Evolutionary conservation across 73 alveolate genomes (phyloP).

Genomic region (Paramecium caudatum): DNA sequence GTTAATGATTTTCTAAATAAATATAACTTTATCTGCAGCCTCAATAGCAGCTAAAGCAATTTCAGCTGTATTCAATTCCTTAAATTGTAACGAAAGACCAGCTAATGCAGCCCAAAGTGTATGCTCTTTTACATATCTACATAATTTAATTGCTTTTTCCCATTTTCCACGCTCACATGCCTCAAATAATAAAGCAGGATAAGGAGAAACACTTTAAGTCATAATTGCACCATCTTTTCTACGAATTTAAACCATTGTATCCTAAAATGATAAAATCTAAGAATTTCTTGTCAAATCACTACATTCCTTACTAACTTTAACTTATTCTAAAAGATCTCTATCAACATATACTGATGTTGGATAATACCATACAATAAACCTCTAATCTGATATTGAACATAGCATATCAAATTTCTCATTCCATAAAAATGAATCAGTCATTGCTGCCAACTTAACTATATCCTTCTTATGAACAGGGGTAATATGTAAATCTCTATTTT

Average conservation of each 20-base stretch:
- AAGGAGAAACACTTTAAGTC: constrained; percentile 92
- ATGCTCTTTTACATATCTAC: constrained; percentile 98
- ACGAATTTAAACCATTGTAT: constrained; percentile 88
- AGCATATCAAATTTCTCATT: constrained; percentile 78
- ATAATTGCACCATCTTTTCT: constrained; percentile 95
- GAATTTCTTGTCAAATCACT: constrained; percentile 78
- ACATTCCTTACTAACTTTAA: constrained; percentile 69
- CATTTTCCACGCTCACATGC: constrained; percentile 92
- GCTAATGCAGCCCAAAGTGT: constrained; percentile 99
- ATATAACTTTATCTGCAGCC: constrained; percentile 98
- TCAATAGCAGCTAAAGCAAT: constrained; percentile 99
- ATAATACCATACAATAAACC: constrained; percentile 96
- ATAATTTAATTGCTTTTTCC: constrained; percentile 96
- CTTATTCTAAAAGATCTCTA: constrained; percentile 93
- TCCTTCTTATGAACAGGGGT: constrained; percentile 92
- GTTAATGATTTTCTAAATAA: constrained; percentile 71
- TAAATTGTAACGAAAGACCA: constrained; percentile 87
- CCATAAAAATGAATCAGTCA: constrained; percentile 95
- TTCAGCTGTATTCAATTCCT: constrained; percentile 96
- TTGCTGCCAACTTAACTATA: constrained; percentile 94
- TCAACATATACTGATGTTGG: constrained; percentile 99
- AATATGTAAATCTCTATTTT: constrained; percentile 96
- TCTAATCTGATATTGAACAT: constrained; percentile 96
- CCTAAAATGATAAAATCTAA: constrained; percentile 87
- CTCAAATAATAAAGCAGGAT: constrained; percentile 93